Percentiles rank a stretch among this genome's conserved stretches.
Evolutionary conservation across 2,329 filamentous ascomycete genomes (phyloP).

Genomic region (Ramularia endophylla): DNA sequence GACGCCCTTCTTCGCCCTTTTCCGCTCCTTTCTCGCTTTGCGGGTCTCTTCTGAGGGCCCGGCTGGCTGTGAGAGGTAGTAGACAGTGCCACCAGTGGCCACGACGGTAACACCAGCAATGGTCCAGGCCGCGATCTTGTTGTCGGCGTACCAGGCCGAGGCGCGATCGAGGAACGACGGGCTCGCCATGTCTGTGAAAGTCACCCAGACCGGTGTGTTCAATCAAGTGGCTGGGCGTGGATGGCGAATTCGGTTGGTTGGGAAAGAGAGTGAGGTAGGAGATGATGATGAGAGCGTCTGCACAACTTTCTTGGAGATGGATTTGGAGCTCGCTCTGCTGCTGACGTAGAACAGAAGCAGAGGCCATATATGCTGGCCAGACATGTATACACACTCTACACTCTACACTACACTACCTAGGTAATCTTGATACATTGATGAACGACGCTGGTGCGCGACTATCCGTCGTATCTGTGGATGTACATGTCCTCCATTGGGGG

Average conservation of each 20-base stretch:
- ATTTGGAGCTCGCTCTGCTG: no score
- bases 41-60: constrained; percentile 50
- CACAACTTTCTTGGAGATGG: no score
- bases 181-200: constrained; percentile 34
- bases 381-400: no score
- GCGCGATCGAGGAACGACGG: constrained; percentile 83
- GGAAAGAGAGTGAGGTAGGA: background rate
- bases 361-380: no score
- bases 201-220: constrained; percentile 4
- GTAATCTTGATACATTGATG: no score
- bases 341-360: no score
- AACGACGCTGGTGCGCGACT: no score
- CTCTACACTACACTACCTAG: no score
- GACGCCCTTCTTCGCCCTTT: constrained; percentile 76
- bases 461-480: no score
- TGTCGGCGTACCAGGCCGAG: constrained; percentile 86
- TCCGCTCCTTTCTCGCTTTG: constrained; percentile 81
- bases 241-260: constrained; percentile 6
- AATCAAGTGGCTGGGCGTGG: constrained; percentile 5
- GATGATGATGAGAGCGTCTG: constrained; percentile 6
- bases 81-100: constrained; percentile 84
- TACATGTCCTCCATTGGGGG: no score
- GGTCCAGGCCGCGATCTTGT: constrained; percentile 93
- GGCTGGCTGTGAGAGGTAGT: constrained; percentile 62
- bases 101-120: constrained; percentile 93